These are phyloP conservation scores for Elsinoe perseae DNA, from an alignment of 2,329 filamentous ascomycete species.

Conservation along the genomic window DNA sequence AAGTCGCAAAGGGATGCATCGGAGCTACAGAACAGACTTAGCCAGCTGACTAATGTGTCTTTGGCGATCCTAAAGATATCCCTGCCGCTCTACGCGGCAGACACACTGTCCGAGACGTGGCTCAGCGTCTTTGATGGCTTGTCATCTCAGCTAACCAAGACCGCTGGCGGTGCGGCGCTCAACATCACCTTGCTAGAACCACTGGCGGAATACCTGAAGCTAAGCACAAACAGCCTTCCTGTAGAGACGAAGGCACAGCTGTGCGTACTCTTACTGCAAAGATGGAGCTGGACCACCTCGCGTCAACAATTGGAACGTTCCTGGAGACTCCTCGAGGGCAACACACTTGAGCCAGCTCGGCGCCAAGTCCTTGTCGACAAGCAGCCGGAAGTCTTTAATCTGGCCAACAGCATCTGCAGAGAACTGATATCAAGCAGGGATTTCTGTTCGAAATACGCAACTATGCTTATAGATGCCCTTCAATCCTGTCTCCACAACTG, in stretches of 20 bases:
- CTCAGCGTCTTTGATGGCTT: not conserved
- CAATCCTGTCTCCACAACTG: conserved; percentile 38
- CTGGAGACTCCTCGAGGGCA: conserved; percentile 59
- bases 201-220: conserved; percentile 11
- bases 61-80: not conserved
- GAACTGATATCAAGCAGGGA: not conserved
- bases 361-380: conserved; percentile 38
- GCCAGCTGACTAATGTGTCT: not conserved
- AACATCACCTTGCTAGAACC: conserved; percentile 17
- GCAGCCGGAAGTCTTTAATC: not conserved
- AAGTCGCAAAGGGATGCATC: not conserved
- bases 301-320: conserved; percentile 58
- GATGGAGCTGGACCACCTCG: conserved; percentile 47
- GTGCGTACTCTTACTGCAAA: conserved; percentile 21
- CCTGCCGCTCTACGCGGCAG: not conserved
- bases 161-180: conserved; percentile 16
- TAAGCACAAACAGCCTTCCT: not conserved
- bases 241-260: conserved; percentile 16
- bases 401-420: not conserved
- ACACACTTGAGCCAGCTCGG: conserved; percentile 29
- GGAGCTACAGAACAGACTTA: not conserved
- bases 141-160: not conserved
- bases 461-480: conserved; percentile 45
- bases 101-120: not conserved
- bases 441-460: conserved; percentile 37